phyloP scores from a whole-genome alignment of 805 yeast species.

The Candida wancherniae region DNA sequence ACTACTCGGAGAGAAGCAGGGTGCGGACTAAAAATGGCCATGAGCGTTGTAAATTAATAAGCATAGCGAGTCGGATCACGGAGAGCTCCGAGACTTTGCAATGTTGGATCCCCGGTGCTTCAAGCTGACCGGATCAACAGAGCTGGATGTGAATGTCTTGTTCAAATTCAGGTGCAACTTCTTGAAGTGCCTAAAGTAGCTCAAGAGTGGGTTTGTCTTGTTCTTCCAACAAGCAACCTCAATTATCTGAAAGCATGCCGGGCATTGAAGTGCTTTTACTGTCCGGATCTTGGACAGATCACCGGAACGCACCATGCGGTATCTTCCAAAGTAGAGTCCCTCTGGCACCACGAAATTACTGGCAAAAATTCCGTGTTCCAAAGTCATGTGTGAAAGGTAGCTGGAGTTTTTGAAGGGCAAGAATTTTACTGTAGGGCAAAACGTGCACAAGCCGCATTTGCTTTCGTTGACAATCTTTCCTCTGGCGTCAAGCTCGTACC shows the following conservation, averaged over 20 bases:
- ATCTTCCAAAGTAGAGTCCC: slow-evolving; percentile 26
- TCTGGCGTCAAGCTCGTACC: slow-evolving; percentile 22
- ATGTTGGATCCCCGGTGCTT: slow-evolving; percentile 10
- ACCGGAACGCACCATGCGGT: slow-evolving; percentile 16
- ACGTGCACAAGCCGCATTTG: slow-evolving; percentile 32
- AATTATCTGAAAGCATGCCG: slow-evolving; percentile 23
- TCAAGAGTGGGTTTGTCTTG: slow-evolving; percentile 24
- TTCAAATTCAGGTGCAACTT: slow-evolving; percentile 19
- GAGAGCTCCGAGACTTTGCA: too few relatives aligned
- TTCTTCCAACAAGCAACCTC: slow-evolving; percentile 28
- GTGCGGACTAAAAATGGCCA: too few relatives aligned
- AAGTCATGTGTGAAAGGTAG: slow-evolving; percentile 30
- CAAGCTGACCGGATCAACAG: slow-evolving; percentile 13
- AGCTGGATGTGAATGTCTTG: slow-evolving; percentile 12
- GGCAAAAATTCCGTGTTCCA: slow-evolving; percentile 32
- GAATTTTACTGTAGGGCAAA: slow-evolving; percentile 26
- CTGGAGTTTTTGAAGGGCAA: slow-evolving; percentile 30
- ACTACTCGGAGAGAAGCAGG: too few relatives aligned
- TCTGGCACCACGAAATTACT: slow-evolving; percentile 29
- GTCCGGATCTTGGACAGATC: slow-evolving; percentile 15
- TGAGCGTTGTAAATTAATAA: too few relatives aligned
- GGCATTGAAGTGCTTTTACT: slow-evolving; percentile 25
- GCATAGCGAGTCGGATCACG: too few relatives aligned
- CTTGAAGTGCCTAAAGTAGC: slow-evolving; percentile 29
- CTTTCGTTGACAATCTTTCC: slow-evolving; percentile 21